Evolutionary conservation across 2,329 filamentous ascomycete genomes (phyloP).

Genomic region (Didymella lethalis): DNA sequence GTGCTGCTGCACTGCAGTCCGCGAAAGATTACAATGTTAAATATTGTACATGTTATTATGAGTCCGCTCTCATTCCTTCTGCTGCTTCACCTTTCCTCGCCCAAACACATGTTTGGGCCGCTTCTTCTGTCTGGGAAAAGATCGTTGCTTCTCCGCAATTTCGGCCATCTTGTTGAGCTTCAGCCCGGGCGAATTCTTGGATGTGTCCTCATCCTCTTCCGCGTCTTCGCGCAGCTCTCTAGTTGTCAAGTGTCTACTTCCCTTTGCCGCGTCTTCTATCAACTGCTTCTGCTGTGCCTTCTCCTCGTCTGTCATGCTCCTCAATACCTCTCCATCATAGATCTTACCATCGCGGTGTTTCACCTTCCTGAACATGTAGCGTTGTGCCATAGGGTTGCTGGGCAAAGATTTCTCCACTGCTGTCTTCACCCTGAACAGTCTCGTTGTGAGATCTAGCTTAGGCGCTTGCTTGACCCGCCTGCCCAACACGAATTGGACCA

Average conservation of each 20-base stretch:
- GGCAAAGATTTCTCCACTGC: constrained; percentile 14
- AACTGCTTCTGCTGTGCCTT: background rate
- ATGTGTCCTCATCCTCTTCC: background rate
- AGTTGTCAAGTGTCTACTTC: background rate
- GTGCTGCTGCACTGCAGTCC: background rate
- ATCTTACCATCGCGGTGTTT: background rate
- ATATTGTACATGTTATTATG: background rate
- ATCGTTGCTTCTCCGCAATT: background rate
- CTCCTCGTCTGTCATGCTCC: background rate
- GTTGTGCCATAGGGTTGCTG: constrained; percentile 1
- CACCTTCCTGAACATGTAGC: background rate
- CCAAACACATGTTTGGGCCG: background rate
- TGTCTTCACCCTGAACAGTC: constrained; percentile 27
- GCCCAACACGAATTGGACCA: constrained; percentile 38
- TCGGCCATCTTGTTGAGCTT: background rate
- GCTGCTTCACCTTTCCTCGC: background rate
- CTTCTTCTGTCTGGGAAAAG: background rate
- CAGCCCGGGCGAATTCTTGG: background rate
- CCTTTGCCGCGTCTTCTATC: background rate
- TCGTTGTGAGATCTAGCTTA: constrained; percentile 11
- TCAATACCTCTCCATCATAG: background rate
- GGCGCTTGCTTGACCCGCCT: background rate
- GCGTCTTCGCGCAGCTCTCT: background rate
- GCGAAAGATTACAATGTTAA: background rate
- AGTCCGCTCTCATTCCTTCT: background rate